phyloP scores from a whole-genome alignment of 345 rosid species.

The Salix viminalis region DNA sequence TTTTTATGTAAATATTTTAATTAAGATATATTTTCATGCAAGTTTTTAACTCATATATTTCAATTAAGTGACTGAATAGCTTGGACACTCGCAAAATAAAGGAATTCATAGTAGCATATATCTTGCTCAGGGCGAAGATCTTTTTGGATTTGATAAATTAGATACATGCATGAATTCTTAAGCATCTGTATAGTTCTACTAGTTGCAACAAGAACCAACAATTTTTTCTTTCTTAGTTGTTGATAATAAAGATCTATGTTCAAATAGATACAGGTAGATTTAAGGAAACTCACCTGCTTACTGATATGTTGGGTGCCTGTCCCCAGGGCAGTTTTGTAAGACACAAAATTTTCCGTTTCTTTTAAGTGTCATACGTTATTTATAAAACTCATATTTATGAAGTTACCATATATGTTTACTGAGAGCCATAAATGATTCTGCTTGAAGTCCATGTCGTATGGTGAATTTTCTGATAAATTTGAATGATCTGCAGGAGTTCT shows the following conservation, averaged over 20 bases:
- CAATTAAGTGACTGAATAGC: not conserved
- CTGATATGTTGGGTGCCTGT: not conserved
- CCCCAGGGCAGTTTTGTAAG: not conserved
- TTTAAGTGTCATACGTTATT: not conserved
- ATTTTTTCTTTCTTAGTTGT: no score
- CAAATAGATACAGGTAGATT: not conserved
- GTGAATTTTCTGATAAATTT: not conserved
- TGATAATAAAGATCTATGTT: not conserved
- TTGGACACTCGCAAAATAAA: not conserved
- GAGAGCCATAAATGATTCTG: not conserved
- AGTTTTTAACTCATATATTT: not conserved
- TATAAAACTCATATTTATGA: not conserved
- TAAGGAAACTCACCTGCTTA: not conserved
- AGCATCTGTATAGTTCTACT: not conserved
- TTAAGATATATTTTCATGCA: not conserved
- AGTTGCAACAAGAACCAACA: not conserved
- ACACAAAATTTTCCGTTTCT: not conserved
- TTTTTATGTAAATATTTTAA: not conserved
- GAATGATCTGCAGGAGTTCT: constrained; percentile 61
- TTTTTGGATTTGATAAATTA: not conserved
- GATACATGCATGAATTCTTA: not conserved
- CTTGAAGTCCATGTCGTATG: not conserved
- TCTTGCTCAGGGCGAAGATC: not conserved
- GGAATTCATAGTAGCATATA: not conserved
- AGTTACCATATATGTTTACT: not conserved